These are phyloP conservation scores for Salix exigua DNA, from an alignment of 345 rosid genomes.

Conservation along the genomic window DNA sequence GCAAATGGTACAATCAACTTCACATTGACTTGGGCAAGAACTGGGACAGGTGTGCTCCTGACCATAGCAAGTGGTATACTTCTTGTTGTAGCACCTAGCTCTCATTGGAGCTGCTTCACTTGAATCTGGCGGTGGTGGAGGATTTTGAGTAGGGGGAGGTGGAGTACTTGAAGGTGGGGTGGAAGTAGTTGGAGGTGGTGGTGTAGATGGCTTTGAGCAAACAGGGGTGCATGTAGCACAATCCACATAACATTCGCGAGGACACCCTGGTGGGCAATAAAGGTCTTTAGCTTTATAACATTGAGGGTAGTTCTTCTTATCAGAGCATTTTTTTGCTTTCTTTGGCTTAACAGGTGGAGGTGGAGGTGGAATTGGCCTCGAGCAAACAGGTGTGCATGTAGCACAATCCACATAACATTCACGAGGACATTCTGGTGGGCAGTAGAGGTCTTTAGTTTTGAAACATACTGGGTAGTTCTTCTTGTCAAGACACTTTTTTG, in stretches of 20 bases:
- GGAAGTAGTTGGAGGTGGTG: background rate
- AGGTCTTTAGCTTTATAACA: background rate
- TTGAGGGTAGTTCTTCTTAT: background rate
- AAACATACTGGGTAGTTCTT: background rate
- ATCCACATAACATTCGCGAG: background rate
- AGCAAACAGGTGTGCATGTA: background rate
- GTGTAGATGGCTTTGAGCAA: background rate
- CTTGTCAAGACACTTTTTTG: background rate
- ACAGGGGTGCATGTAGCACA: background rate
- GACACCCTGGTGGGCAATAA: background rate
- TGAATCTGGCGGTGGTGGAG: slow-evolving; percentile 7
- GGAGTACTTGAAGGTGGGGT: background rate
- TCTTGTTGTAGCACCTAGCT: slow-evolving; percentile 35
- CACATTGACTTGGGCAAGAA: slow-evolving; percentile 47
- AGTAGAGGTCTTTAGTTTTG: background rate
- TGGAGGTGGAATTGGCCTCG: background rate
- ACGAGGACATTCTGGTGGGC: background rate
- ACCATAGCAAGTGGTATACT: slow-evolving; percentile 41
- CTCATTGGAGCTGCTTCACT: slow-evolving; percentile 9
- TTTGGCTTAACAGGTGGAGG: background rate
- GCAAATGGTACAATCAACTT: slow-evolving; percentile 60
- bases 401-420: background rate
- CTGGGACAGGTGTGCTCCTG: slow-evolving; percentile 40
- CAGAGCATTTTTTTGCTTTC: background rate
- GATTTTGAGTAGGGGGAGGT: slow-evolving; percentile 22